Evolutionary conservation across 1,284 basidiomycete species (phyloP).

Genomic region (Trametes polyzona): DNA sequence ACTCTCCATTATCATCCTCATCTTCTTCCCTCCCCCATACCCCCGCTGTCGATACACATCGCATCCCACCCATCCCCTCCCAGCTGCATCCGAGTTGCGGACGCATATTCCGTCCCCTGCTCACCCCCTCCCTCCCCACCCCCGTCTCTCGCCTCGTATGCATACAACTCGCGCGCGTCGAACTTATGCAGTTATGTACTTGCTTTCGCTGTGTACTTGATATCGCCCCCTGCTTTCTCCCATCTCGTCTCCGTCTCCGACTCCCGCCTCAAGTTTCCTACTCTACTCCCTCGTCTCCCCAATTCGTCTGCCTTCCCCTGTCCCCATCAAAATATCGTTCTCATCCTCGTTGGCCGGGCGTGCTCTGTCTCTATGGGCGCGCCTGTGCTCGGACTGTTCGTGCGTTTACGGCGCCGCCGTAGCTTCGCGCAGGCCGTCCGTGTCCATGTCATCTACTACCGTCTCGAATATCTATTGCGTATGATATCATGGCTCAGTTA

Average conservation of each 20-base stretch:
- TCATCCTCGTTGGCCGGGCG: not conserved
- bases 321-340: not conserved
- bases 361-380: not conserved
- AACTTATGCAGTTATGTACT: slow-evolving; percentile 33
- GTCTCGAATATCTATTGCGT: slow-evolving; percentile 8
- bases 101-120: too few species aligned
- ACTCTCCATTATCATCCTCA: slow-evolving; percentile 4
- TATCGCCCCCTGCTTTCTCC: slow-evolving; percentile 19
- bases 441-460: not conserved
- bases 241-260: not conserved
- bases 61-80: too few species aligned
- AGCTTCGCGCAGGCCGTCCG: too few species aligned
- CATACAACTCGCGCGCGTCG: slow-evolving; percentile 18
- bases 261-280: not conserved
- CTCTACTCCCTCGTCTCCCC: not conserved
- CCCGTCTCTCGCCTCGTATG: not conserved
- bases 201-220: slow-evolving; percentile 28
- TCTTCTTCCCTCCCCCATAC: not conserved
- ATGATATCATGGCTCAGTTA: slow-evolving; percentile 16
- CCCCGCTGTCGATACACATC: not conserved
- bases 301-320: not conserved
- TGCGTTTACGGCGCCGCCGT: too few species aligned
- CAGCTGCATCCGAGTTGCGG: too few species aligned
- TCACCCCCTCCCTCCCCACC: not conserved
- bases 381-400: too few species aligned